Evolutionary conservation across 2,329 filamentous ascomycete species (phyloP), one percentile per base, ranked within the genome.

Genomic region (Fusarium sp.): DNA sequence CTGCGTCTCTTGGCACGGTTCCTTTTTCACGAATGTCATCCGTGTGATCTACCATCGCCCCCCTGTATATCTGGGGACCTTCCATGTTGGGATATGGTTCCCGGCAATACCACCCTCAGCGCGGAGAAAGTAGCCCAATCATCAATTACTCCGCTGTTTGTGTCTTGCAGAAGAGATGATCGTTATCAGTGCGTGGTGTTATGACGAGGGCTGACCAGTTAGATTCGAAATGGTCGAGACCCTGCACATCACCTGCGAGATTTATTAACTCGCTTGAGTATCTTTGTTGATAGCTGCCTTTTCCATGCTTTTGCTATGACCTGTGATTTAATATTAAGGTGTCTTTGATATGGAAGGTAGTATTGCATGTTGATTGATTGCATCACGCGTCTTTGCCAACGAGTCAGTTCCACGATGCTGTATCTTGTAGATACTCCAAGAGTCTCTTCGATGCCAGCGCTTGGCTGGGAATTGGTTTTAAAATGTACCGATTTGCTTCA

Each of bases 1-100:
- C 61, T 64, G 58, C 61, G 36, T 63, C 59, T 40, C 56, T 56
- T 61, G 43, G 50, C 48, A 48, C 36, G 20, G 18, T 27, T 51
- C 39, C 31, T 58, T 58, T 64, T 62, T 48, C 33, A 45, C 27
- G 39, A 37, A 8, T 8, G 39, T 29, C 39, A 63, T 57, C 41
- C 58, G 46, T 47, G 27, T 60, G 51, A 62, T 62, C 49, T 52
- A 42, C 58, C 31, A 46, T 21, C 29, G 6, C 11, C 56, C 43
- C 59, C 60, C 21, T 40, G 58, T 45, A 33, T 25, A 33, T 43
- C 23, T 47, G 39, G 46, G 53, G 61, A 64, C 61, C 61, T 64
- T 64, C 61, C 61, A 35, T 13, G 45, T 64, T 64, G 4, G 61
- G 61, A 10, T 17, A 64, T 47, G 13, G 11, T 15, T 18, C 46